Evolutionary conservation across 1,139 yeast species (phyloP), one percentile per base, ranked within the genome.

Genomic region (Candida freyschussii): DNA sequence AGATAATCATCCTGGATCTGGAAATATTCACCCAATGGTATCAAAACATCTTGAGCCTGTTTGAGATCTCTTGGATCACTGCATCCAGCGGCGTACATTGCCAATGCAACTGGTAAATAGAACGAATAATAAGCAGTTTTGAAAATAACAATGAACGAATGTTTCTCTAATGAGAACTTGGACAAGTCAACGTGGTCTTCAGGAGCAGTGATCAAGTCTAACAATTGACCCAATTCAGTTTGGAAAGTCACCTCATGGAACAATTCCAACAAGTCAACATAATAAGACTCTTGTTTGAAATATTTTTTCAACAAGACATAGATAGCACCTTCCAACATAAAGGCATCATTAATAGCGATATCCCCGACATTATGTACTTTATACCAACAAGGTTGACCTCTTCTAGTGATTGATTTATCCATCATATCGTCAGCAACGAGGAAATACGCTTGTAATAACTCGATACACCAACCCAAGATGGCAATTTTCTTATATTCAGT

Each of bases 341-440:
- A 93, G 3, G 98, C 77, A 56, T 93, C 99, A 57, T 93, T 93
- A 62, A 93, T 91, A 40, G 99, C 98, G 57, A 91, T 82, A 59
- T 86, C 85, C 26, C 84, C 85, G 37, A 89, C 95, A 27, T 77
- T 78, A 41, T 78, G 81, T 33, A 66, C 73, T 55, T 67, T 79
- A 67, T 89, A 93, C 98, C 98, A 93, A 65, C 99, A 93, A 49
- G 96, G 91, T 62, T 91, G 97, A 36, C 96, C 97, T 59, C 99
- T 80, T 70, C 99, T 84, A 29, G 98, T 93, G 61, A 86, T 83
- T 23, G 96, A 85, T 48, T 78, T 78, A 62, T 93, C 99, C 99
- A 93, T 93, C 75, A 93, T 93, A 60, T 93, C 99, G 60, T 93
- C 99, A 22, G 97, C 95, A 34, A 93, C 97, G 51, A 93, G 72